Percentiles rank a stretch among this genome's conserved stretches.
Evolutionary conservation across 2,329 filamentous ascomycete species (phyloP).

Genomic region (Mycosphaerella arachidis): DNA sequence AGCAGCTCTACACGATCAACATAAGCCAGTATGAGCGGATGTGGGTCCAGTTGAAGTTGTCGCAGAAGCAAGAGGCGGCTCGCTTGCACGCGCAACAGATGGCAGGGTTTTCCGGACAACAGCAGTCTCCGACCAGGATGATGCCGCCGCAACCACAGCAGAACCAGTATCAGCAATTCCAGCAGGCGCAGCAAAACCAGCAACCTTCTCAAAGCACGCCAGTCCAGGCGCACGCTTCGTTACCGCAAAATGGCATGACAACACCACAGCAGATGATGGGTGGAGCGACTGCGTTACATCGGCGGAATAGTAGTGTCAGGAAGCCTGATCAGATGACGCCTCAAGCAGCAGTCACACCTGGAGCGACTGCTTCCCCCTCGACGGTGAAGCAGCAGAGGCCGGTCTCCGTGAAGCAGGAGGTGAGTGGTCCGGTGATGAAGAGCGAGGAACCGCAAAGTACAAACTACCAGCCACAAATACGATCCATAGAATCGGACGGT

Average conservation of each 20-base stretch:
- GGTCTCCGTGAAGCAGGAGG: slow-evolving; percentile 29
- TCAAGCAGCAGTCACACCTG: slow-evolving; percentile 16
- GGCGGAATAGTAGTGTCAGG: slow-evolving; percentile 29
- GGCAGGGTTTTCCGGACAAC: slow-evolving; percentile 33
- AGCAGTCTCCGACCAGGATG: slow-evolving; percentile 33
- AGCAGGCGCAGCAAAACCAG: slow-evolving; percentile 25
- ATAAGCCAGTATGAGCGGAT: slow-evolving; percentile 71
- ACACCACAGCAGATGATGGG: slow-evolving; percentile 42
- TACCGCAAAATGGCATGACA: slow-evolving; percentile 44
- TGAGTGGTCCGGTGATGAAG: slow-evolving; percentile 27
- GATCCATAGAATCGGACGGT: slow-evolving; percentile 47
- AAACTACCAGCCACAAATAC: slow-evolving; percentile 27
- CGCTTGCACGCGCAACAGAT: slow-evolving; percentile 37
- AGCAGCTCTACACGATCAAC: slow-evolving; percentile 70
- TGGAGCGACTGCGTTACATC: slow-evolving; percentile 31
- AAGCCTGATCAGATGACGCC: slow-evolving; percentile 31
- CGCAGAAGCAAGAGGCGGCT: slow-evolving; percentile 35
- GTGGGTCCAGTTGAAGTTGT: slow-evolving; percentile 52
- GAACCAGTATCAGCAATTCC: slow-evolving; percentile 26
- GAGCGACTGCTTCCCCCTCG: slow-evolving; percentile 27
- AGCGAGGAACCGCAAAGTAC: slow-evolving; percentile 32
- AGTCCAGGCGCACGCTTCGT: slow-evolving; percentile 44
- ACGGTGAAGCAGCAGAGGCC: slow-evolving; percentile 26
- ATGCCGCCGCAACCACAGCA: slow-evolving; percentile 28
- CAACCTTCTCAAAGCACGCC: slow-evolving; percentile 39